Evolutionary conservation across 1,284 basidiomycete species (phyloP), one percentile per base, ranked within the genome.

Genomic region (Volvariella volvacea): DNA sequence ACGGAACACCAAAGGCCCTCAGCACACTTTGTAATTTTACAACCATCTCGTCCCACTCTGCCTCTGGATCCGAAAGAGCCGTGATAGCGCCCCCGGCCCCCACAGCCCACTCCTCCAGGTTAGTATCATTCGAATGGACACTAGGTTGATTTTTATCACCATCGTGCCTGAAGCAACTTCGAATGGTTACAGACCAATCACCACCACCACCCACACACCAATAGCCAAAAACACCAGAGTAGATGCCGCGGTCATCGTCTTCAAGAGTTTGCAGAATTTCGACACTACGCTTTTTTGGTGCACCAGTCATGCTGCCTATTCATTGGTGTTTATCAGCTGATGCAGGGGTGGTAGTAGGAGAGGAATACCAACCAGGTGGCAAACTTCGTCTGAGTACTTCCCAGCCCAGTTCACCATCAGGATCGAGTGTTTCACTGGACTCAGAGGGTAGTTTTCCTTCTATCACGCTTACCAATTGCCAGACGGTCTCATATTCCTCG

Each of bases 81-180:
- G 95, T 98, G 53, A 99, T 95, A 2, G 94, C 94, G 22, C 95
- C 95, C 16, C 95, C 95, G 3, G 93, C 93, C 22, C 94, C 95
- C 34, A 97, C 67, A 1, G 68, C 65, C 87, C 86, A 89, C 41
- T 78, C 70, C 53, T 88, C 83, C 4, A 49, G 31, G 6, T 39
- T 43, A 42, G 17, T 32, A 33, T 32, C 44, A 28, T 47, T 42
- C 34, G 3, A 19, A 12, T 28, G 25, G 12, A 6, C 6, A 6
- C 25, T 28, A 12, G 25, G 25, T 12, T 28, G 6, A n/a, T n/a
- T 6, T 6, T 6, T 16, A 14, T 20, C 12, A 25, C 56, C 66
- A 19, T 88, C 82, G 50, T 86, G 74, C 49, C 86, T 84, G 65
- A 92, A 84, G 57, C 92, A 91, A 43, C 92, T 96, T 39, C 95